A percentile compares a stretch with the other conserved stretches of the same genome.
phyloP scores from a whole-genome alignment of 2,329 filamentous ascomycete species.

The Dactylonectria macrodidyma region DNA sequence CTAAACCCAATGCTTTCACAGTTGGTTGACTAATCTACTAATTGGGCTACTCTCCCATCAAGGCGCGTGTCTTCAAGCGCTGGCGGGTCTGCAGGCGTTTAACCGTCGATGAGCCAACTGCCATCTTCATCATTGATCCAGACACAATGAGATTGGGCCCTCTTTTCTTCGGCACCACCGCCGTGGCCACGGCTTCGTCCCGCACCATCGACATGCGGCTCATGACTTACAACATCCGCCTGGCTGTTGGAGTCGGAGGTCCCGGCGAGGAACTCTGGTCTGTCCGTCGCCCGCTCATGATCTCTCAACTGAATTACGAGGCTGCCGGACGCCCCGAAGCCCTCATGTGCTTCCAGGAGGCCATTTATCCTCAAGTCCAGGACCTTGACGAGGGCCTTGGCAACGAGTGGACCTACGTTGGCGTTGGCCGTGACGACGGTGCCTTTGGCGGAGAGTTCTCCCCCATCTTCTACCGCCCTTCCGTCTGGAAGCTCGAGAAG shows the following conservation, averaged over 20 bases:
- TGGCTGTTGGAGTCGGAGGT: conserved; percentile 65
- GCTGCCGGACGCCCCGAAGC: conserved; percentile 60
- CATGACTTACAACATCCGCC: conserved; percentile 76
- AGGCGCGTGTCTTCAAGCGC: too few species aligned
- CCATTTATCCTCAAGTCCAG: conserved; percentile 70
- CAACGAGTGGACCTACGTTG: conserved; percentile 66
- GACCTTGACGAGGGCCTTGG: conserved; percentile 65
- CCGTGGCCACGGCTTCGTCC: conserved; percentile 29
- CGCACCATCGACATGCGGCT: conserved; percentile 61
- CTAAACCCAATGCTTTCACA: too few species aligned
- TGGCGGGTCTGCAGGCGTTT: too few species aligned
- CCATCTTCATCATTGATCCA: too few species aligned
- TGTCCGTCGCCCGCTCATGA: conserved; percentile 65
- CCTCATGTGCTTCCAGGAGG: conserved; percentile 79
- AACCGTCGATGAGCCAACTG: too few species aligned
- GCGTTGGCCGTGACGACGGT: conserved; percentile 73
- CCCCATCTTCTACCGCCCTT: conserved; percentile 74
- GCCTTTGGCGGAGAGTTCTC: conserved; percentile 75
- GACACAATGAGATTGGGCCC: conserved; percentile 38
- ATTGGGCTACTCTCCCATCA: too few species aligned
- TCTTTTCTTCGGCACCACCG: conserved; percentile 28
- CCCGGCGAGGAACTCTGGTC: conserved; percentile 71
- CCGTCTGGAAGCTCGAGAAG: conserved; percentile 64
- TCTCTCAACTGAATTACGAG: conserved; percentile 66
- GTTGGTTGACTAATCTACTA: too few species aligned